phyloP scores from a whole-genome alignment of 495 filamentous ascomycete species.

The Xylaria flabelliformis region DNA sequence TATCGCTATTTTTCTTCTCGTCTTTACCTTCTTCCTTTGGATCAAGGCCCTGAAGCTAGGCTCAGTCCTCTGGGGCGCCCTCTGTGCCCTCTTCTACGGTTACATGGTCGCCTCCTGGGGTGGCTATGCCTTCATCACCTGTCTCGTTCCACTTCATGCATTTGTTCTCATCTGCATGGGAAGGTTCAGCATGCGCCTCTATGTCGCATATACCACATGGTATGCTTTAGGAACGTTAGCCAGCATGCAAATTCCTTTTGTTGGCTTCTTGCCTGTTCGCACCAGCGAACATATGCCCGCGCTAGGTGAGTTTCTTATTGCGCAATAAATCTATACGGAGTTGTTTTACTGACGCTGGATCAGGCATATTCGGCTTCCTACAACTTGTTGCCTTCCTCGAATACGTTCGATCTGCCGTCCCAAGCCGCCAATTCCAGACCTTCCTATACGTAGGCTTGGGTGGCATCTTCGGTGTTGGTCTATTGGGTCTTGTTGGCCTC shows the following conservation, averaged over 20 bases:
- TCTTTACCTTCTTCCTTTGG: slow-evolving; percentile 99
- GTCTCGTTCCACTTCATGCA: slow-evolving; percentile 92
- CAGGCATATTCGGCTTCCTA: slow-evolving; percentile 93
- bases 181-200: slow-evolving; percentile 89
- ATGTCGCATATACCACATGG: slow-evolving; percentile 97
- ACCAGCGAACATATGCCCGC: slow-evolving; percentile 99
- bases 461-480: slow-evolving; percentile 67
- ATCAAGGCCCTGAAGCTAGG: slow-evolving; percentile 97
- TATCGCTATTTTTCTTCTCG: slow-evolving; percentile 97
- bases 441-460: slow-evolving; percentile 80
- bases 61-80: slow-evolving; percentile 92
- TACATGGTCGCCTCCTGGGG: slow-evolving; percentile 99
- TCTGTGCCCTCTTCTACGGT: slow-evolving; percentile 96
- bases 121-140: slow-evolving; percentile 99
- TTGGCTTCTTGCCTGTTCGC: slow-evolving; percentile 94
- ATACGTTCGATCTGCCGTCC: slow-evolving; percentile 83
- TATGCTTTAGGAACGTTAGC: slow-evolving; percentile 95
- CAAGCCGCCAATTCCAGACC: slow-evolving; percentile 92
- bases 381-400: slow-evolving; percentile 95
- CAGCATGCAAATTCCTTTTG: slow-evolving; percentile 99
- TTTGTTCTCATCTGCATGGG: slow-evolving; percentile 98
- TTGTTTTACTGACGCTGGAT: slow-evolving; percentile 38
- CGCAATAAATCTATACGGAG: neutral
- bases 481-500: slow-evolving; percentile 73
- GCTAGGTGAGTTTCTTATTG: slow-evolving; percentile 66